These are phyloP conservation scores for Sicyos baderoa DNA, from an alignment of 306 rosid species.

Conservation along the genomic window DNA sequence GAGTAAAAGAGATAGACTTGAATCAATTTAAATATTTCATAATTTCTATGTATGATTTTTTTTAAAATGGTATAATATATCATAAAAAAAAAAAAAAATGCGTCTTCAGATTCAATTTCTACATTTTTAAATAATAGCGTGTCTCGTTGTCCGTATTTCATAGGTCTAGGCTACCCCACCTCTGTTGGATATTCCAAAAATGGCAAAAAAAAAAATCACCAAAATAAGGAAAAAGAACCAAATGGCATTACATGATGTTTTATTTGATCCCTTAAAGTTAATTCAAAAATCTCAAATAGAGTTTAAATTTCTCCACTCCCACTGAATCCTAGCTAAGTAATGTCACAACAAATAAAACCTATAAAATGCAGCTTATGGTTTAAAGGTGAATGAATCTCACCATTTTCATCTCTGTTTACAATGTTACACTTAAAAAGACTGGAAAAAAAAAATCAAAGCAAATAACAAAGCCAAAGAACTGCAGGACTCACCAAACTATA, in stretches of 20 bases:
- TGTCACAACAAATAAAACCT: not conserved
- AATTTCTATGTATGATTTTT: no score
- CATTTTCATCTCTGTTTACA: constrained; percentile 3
- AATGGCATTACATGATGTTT: not conserved
- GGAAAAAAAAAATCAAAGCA: not conserved
- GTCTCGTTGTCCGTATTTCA: no score
- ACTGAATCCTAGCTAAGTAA: not conserved
- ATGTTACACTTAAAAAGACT: constrained; percentile 4
- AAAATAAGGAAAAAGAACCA: no score
- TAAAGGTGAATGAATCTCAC: constrained; percentile 5
- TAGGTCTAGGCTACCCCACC: no score
- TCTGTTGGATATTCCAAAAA: not conserved
- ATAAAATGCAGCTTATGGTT: constrained; percentile 1
- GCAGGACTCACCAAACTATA: constrained; percentile 1
- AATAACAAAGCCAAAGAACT: not conserved
- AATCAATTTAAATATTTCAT: no score
- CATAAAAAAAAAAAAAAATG: no score
- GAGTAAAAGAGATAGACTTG: no score
- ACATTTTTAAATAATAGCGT: no score
- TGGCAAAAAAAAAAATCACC: no score
- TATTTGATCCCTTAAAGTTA: not conserved
- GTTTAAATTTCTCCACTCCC: not conserved
- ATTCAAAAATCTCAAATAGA: not conserved
- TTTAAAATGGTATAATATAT: no score
- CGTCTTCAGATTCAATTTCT: no score